Percentiles rank a stretch among this genome's conserved stretches.
Conservation (phyloP, 2,329 filamentous ascomycete species). For the Alternaria sp. region DNA sequence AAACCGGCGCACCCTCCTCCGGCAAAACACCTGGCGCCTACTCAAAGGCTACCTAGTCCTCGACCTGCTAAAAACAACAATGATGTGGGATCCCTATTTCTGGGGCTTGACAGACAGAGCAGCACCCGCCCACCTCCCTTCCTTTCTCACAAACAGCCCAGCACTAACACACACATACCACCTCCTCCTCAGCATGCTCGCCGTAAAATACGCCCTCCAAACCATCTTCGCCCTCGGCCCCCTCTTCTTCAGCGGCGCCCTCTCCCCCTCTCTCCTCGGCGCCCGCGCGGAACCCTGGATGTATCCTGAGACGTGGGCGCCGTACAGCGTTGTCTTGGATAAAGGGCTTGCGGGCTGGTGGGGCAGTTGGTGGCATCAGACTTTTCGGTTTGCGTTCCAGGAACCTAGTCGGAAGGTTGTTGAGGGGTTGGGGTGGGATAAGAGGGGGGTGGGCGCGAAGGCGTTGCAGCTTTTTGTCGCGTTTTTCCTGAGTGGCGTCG, state of each 20-base stretch:
- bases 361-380: slow-evolving; percentile 90
- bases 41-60: slow-evolving; percentile 68
- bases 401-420: slow-evolving; percentile 63
- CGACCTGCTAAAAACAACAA: slow-evolving; percentile 71
- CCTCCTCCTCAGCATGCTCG: slow-evolving; percentile 61
- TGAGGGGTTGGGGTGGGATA: slow-evolving; percentile 33
- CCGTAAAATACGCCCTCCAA: slow-evolving; percentile 66
- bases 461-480: slow-evolving; percentile 57
- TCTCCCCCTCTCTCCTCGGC: slow-evolving; percentile 66
- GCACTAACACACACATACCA: slow-evolving; percentile 63
- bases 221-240: slow-evolving; percentile 67
- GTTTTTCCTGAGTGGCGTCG: slow-evolving; percentile 69
- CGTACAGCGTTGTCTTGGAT: slow-evolving; percentile 63
- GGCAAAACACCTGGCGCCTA: slow-evolving; percentile 49
- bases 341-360: slow-evolving; percentile 81
- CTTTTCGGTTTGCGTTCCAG: slow-evolving; percentile 76
- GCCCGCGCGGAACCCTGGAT: slow-evolving; percentile 66
- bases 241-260: slow-evolving; percentile 64
- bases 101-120: slow-evolving; percentile 57
- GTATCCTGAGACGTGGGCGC: slow-evolving; percentile 65
- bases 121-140: slow-evolving; percentile 55
- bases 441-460: slow-evolving; percentile 46
- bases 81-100: slow-evolving; percentile 83
- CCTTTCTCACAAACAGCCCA: slow-evolving; percentile 48
- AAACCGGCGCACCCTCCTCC: slow-evolving; percentile 43